These are phyloP conservation scores for Epicoccum sorghinum DNA, from an alignment of 2,329 filamentous ascomycete species.

Conservation along the genomic window DNA sequence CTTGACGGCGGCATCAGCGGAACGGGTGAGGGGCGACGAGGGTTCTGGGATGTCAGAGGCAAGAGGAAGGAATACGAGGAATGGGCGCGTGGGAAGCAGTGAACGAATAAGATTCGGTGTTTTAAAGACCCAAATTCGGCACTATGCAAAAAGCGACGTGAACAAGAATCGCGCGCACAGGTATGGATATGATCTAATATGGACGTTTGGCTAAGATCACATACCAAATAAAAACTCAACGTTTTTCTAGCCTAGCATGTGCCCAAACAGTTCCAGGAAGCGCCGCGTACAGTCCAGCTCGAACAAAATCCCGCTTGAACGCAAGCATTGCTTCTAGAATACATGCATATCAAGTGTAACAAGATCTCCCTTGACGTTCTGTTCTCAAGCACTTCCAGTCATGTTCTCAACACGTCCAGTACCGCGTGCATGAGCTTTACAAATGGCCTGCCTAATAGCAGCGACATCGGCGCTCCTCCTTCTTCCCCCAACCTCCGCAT, in stretches of 20 bases:
- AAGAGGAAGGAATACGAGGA: slow-evolving; percentile 87
- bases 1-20: slow-evolving; percentile 61
- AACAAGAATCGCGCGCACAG: background rate
- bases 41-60: slow-evolving; percentile 87
- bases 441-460: slow-evolving; percentile 29
- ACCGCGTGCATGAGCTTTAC: slow-evolving; percentile 35
- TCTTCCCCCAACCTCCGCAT: slow-evolving; percentile 17
- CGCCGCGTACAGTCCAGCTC: background rate
- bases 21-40: slow-evolving; percentile 71
- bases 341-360: background rate
- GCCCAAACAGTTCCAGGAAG: background rate
- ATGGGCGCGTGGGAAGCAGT: slow-evolving; percentile 56
- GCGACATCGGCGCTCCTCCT: slow-evolving; percentile 33
- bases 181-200: background rate
- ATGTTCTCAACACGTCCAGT: slow-evolving; percentile 32
- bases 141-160: too few relatives aligned
- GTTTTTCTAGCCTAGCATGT: background rate
- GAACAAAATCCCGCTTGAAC: slow-evolving; percentile 10
- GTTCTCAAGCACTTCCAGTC: slow-evolving; percentile 29
- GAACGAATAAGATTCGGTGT: background rate
- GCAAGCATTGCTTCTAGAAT: slow-evolving; percentile 2
- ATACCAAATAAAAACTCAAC: background rate
- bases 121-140: too few relatives aligned
- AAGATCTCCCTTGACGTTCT: background rate
- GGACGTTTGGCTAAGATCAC: background rate